These are phyloP conservation scores for Exserohilum rostratum DNA, from an alignment of 2,329 filamentous ascomycete species.

Conservation along the genomic window DNA sequence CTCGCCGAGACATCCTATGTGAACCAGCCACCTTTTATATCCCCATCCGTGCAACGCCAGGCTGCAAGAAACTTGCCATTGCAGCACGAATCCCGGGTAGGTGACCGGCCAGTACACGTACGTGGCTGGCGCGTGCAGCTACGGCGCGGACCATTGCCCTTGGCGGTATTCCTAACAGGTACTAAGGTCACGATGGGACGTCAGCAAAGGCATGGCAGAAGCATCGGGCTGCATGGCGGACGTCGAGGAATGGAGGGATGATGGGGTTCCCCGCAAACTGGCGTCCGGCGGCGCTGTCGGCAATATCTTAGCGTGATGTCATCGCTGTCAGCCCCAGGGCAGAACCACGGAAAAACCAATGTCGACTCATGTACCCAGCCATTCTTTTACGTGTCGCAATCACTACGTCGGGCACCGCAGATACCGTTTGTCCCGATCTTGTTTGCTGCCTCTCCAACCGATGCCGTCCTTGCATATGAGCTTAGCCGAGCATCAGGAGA, in stretches of 20 bases:
- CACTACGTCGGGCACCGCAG: not conserved
- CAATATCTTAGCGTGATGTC: constrained; percentile 26
- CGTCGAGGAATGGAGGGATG: constrained; percentile 3
- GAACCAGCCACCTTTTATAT: constrained; percentile 10
- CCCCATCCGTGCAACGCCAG: not conserved
- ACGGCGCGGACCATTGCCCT: constrained; percentile 10
- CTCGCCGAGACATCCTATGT: not conserved
- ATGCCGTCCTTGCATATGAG: not conserved
- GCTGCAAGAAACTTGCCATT: constrained; percentile 23
- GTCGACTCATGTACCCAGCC: not conserved
- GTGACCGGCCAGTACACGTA: constrained; percentile 22
- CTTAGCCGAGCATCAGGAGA: not conserved
- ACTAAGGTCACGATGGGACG: constrained; percentile 3
- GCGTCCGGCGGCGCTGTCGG: constrained; percentile 14
- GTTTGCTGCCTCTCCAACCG: not conserved
- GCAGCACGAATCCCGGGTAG: constrained; percentile 4
- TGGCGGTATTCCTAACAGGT: constrained; percentile 6
- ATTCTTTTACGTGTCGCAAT: not conserved
- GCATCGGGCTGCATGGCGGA: constrained; percentile 4
- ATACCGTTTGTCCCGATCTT: not conserved
- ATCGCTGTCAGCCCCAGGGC: constrained; percentile 17
- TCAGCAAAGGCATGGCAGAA: constrained; percentile 5
- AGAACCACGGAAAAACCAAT: constrained; percentile 14
- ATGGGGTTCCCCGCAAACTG: constrained; percentile 25
- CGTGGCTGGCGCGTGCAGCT: constrained; percentile 21